Evolutionary conservation across 1,284 basidiomycete genomes (phyloP).

Genomic region (Microbotryomycetes sp.): DNA sequence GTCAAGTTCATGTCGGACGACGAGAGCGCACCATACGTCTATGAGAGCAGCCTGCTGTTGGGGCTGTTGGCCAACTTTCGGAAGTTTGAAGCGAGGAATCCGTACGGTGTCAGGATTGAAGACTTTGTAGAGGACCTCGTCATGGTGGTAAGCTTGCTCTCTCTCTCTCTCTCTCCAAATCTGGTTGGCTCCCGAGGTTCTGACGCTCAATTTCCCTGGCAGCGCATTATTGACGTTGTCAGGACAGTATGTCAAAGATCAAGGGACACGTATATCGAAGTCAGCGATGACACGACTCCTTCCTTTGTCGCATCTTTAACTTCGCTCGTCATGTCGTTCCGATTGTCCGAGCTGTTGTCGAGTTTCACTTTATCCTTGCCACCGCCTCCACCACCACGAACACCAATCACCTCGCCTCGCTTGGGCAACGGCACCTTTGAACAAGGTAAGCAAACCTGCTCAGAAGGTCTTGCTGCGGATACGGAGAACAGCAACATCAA

Average conservation of each 20-base stretch:
- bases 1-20: constrained; percentile 28
- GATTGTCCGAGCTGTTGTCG: constrained; percentile 15
- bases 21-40: constrained; percentile 10
- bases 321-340: constrained; percentile 30
- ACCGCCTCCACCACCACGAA: constrained; percentile 5
- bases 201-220: background rate
- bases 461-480: background rate
- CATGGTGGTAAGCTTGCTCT: constrained; percentile 30
- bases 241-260: constrained; percentile 4
- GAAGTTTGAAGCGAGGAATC: constrained; percentile 37
- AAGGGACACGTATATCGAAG: constrained; percentile 21
- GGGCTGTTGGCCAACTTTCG: constrained; percentile 37
- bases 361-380: constrained; percentile 14
- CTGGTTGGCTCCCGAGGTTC: background rate
- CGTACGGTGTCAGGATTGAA: constrained; percentile 38
- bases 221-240: constrained; percentile 27
- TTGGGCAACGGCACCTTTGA: background rate
- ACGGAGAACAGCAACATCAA: background rate
- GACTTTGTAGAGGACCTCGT: constrained; percentile 39
- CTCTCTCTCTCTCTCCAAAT: background rate
- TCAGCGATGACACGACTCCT: constrained; percentile 33
- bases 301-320: constrained; percentile 31
- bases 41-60: constrained; percentile 31
- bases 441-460: background rate
- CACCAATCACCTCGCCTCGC: background rate